phyloP scores from a whole-genome alignment of 1,139 yeast genomes.

The Yamadazyma membranifaciens region DNA sequence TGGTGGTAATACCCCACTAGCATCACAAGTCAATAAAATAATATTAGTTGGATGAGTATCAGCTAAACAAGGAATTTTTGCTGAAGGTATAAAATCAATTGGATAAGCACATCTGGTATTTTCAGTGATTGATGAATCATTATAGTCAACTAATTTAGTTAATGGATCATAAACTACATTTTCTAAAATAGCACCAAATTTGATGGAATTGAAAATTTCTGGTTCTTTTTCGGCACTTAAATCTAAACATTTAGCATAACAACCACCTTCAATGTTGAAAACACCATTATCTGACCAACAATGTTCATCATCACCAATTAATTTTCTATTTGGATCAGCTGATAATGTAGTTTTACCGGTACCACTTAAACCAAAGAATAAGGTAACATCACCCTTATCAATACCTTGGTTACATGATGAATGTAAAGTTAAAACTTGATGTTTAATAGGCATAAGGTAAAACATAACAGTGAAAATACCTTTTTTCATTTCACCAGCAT shows the following conservation, averaged over 20 bases:
- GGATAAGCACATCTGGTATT: slow-evolving; percentile 99
- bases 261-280: slow-evolving; percentile 99
- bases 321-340: slow-evolving; percentile 91
- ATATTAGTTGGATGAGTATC: slow-evolving; percentile 91
- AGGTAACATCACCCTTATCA: slow-evolving; percentile 74
- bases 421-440: slow-evolving; percentile 89
- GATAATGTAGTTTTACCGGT: slow-evolving; percentile 98
- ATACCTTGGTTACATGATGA: slow-evolving; percentile 93
- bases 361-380: slow-evolving; percentile 96
- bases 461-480: slow-evolving; percentile 99
- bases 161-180: slow-evolving; percentile 83
- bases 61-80: slow-evolving; percentile 92
- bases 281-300: slow-evolving; percentile 99
- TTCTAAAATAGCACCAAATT: slow-evolving; percentile 91
- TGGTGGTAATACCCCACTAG: slow-evolving; percentile 97
- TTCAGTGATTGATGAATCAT: slow-evolving; percentile 80
- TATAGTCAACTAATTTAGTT: slow-evolving; percentile 84
- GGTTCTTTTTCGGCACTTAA: slow-evolving; percentile 93
- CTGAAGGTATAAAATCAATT: slow-evolving; percentile 94
- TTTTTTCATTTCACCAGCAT: slow-evolving; percentile 99
- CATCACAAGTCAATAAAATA: slow-evolving; percentile 93
- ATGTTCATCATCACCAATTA: slow-evolving; percentile 99
- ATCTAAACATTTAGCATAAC: slow-evolving; percentile 97
- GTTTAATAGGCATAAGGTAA: slow-evolving; percentile 95
- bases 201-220: slow-evolving; percentile 93